Conservation (phyloP, 805 yeast genomes). For the Candida tibetensis region DNA sequence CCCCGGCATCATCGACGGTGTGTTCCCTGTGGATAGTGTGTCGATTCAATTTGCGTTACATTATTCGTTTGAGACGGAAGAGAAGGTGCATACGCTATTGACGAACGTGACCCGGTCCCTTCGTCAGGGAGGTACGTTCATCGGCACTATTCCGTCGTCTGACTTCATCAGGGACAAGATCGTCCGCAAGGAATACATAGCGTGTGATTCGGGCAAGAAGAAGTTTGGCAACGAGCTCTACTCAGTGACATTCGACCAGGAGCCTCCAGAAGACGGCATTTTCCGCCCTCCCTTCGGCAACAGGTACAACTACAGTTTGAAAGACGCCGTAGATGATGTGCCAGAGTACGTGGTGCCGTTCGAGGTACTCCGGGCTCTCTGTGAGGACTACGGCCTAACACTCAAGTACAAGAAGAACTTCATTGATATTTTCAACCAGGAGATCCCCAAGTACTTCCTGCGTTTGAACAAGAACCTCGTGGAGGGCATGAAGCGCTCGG, state of each 20-base stretch:
- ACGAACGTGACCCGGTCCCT: conserved; percentile 74
- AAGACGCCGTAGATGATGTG: conserved; percentile 93
- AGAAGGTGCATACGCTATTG: conserved; percentile 68
- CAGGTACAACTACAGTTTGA: conserved; percentile 72
- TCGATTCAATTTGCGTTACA: conserved; percentile 92
- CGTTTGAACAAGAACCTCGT: conserved; percentile 57
- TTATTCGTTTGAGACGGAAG: conserved; percentile 88
- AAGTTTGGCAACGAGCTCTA: conserved; percentile 86
- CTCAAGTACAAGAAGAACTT: conserved; percentile 74
- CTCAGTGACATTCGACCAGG: conserved; percentile 74
- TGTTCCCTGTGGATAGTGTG: conserved; percentile 83
- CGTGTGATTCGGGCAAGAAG: conserved; percentile 26
- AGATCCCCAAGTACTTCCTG: conserved; percentile 64
- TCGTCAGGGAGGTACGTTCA: conserved; percentile 78
- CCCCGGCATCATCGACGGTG: conserved; percentile 54
- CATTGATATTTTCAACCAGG: conserved; percentile 75
- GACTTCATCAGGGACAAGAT: conserved; percentile 75
- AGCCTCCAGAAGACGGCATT: conserved; percentile 72
- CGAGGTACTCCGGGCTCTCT: conserved; percentile 77
- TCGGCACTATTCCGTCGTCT: conserved; percentile 93
- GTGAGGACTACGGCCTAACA: conserved; percentile 78
- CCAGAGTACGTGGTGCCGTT: conserved; percentile 97
- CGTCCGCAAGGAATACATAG: conserved; percentile 44
- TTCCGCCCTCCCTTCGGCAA: conserved; percentile 81
- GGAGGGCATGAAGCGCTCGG: conserved; percentile 69